Base-by-base conservation (phyloP, 495 filamentous ascomycete genomes). In the Podospora pseudocomata region DNA sequence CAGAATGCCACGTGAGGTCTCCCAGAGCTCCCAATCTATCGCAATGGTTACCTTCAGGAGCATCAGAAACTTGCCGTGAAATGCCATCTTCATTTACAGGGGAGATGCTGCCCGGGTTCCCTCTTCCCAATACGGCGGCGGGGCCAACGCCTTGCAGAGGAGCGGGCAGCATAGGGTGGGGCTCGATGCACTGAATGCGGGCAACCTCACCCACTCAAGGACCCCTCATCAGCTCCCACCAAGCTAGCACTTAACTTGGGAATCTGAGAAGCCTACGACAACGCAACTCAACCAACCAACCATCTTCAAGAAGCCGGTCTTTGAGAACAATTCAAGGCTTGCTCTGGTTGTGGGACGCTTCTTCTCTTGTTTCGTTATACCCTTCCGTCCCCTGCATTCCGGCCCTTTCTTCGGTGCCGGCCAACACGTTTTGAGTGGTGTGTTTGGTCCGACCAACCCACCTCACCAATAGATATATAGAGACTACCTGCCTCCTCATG, bases 401-500 rank as follows among this genome's bases (percentile, higher is more conserved):
- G 39, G 39, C 2, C 13, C 39, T 49, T 49, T 13, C 39, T 49
- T 49, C 39, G 39, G 39, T 49, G 15, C 39, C 39, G 39, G 39
- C 39, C 39, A 3, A 49, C 39, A 49, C 23, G 23, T 23, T 23
- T 1, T 13, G 39, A 16, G 39, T 49, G 39, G 39, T 49, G 39
- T 49, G 39, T 49, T 9, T 9, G 13, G 39, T 49, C 39, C 39
- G 13, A 49, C 39, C 39, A 49, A 11, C 39, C 39, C 39, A 16
- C 39, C 9, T 49, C 39, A 13, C 39, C 39, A 11, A 49, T 49
- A 49, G 39, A 49, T 16, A 16, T 49, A 34, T 63, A 28, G 23
- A 39, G 26, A 39, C 62, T 57, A 44, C 30, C 20, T 16, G 63
- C 32, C 55, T 67, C 64, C 60, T 63, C 67, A 74, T 77, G 75